Percentiles rank a stretch among this genome's conserved stretches.
Evolutionary conservation across 768 basidiomycete species (phyloP).

Genomic region (Holtermanniella nyarrowii): DNA sequence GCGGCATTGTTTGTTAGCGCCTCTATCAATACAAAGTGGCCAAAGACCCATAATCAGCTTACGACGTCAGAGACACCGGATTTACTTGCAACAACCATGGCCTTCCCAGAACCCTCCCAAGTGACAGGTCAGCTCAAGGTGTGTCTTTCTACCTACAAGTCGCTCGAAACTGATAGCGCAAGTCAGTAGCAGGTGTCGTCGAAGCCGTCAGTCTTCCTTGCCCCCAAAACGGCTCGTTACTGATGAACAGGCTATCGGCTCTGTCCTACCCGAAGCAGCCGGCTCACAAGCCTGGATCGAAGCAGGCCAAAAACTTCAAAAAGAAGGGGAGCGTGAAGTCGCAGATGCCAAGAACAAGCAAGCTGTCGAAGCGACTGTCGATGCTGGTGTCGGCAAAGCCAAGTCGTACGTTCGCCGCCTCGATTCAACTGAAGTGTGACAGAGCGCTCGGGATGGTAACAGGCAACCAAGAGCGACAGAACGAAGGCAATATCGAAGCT

Average conservation of each 20-base stretch:
- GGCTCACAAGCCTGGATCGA: constrained; percentile 13
- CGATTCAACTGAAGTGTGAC: neutral
- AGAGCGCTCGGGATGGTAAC: constrained; percentile 33
- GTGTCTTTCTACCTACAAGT: neutral
- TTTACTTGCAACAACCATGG: no score
- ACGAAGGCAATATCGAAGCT: constrained; percentile 29
- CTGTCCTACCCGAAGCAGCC: constrained; percentile 22
- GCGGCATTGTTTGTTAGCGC: no score
- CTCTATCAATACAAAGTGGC: no score
- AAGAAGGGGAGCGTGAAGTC: constrained; percentile 21
- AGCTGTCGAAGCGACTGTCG: constrained; percentile 21
- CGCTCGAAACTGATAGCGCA: neutral
- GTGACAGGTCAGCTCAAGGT: constrained; percentile 20
- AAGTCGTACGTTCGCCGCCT: constrained; percentile 20
- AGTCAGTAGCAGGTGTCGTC: constrained; percentile 15
- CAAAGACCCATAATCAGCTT: no score
- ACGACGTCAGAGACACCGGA: no score
- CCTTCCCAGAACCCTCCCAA: constrained; percentile 17
- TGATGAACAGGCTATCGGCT: constrained; percentile 18
- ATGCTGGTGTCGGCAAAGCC: constrained; percentile 19
- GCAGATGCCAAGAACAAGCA: constrained; percentile 21
- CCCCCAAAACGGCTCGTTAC: neutral
- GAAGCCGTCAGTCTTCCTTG: constrained; percentile 8
- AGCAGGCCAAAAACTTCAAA: constrained; percentile 16
- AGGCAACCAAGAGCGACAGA: constrained; percentile 30